Base-by-base conservation (phyloP, 2,329 filamentous ascomycete species). In the Colletotrichum aenigma region DNA sequence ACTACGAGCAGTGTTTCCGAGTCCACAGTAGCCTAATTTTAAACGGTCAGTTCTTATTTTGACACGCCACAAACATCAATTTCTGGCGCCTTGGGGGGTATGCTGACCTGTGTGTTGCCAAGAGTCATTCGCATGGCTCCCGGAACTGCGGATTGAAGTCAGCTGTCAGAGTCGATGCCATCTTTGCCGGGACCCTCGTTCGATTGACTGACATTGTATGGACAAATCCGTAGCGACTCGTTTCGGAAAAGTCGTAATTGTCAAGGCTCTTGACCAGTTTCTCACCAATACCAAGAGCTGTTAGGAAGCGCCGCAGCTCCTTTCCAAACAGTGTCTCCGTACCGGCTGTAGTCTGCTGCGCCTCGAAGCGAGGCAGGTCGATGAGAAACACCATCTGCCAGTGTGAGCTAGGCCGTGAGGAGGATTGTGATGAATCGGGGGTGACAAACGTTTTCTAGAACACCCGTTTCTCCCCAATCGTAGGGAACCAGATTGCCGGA, bases 401-500 rank as follows among this genome's bases (percentile, higher is more conserved):
- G 16, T 24, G 67, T 83, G 52, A 82, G 79, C 68, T 10, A 38
- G 21, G 24, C n/a, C 18, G 15, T 52, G 10, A 34, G 13, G 18
- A 52, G 21, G 15, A 52, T 18, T 12, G 24, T 32, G 32, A 72
- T 15, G 12, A 28, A 4, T 24, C 28, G 64, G 52, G 34, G 52
- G 58, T 48, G 43, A 83, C 89, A 74, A 81, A 94, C 93, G 83
- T 98, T 98, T 84, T 98, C 96, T 92, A 98, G 94, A 3, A 93
- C 85, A 8, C 95, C 95, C 3, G 89, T 90, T 82, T 97, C 95
- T 12, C 96, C 96, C 96, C 97, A 98, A 82, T 99, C 96, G 80
- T 94, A 95, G 9, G 91, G 89, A 15, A 94, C 93, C 65, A 98
- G 87, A 80, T 99, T 99, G 2, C 96, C 97, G 5, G 94, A 96